phyloP scores from a whole-genome alignment of 2,329 filamentous ascomycete genomes.

The Diaporthe caulivora region DNA sequence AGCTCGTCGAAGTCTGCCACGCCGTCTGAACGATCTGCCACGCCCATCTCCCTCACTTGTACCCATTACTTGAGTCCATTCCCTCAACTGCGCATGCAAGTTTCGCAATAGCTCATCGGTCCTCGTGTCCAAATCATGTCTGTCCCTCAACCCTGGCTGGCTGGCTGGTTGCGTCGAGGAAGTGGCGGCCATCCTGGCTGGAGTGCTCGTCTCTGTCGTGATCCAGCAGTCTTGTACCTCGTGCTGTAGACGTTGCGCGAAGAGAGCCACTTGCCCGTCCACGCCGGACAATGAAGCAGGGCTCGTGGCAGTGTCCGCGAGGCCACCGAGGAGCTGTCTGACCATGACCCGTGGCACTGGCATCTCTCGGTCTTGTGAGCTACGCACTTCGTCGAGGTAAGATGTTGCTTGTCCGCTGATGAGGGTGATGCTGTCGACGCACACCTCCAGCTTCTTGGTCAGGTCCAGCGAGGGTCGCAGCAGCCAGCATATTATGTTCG shows the following conservation, averaged over 20 bases:
- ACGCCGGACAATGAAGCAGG: conserved; percentile 14
- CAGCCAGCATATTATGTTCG: conserved; percentile 34
- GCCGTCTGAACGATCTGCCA: neutral
- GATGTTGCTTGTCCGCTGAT: conserved; percentile 26
- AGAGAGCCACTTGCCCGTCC: conserved; percentile 52
- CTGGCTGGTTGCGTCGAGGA: conserved; percentile 47
- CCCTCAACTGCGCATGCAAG: conserved; percentile 13
- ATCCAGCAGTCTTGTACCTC: conserved; percentile 62
- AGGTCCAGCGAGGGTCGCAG: conserved; percentile 11
- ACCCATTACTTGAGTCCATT: conserved; percentile 30
- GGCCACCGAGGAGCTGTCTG: conserved; percentile 26
- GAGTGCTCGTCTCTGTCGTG: conserved; percentile 49
- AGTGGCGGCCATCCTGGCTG: conserved; percentile 54
- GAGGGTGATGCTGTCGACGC: conserved; percentile 9
- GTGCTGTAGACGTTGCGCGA: conserved; percentile 56
- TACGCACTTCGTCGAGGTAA: neutral
- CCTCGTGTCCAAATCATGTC: conserved; percentile 40
- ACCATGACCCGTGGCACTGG: conserved; percentile 4
- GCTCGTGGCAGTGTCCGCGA: neutral
- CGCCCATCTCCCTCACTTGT: neutral
- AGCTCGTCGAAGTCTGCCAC: neutral
- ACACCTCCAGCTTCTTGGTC: conserved; percentile 10
- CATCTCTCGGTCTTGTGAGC: neutral
- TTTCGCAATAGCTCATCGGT: conserved; percentile 6
- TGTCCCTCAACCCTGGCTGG: conserved; percentile 53